These are phyloP conservation scores for Sporothrix curviconia DNA, from an alignment of 2,329 filamentous ascomycete genomes.

Conservation along the genomic window DNA sequence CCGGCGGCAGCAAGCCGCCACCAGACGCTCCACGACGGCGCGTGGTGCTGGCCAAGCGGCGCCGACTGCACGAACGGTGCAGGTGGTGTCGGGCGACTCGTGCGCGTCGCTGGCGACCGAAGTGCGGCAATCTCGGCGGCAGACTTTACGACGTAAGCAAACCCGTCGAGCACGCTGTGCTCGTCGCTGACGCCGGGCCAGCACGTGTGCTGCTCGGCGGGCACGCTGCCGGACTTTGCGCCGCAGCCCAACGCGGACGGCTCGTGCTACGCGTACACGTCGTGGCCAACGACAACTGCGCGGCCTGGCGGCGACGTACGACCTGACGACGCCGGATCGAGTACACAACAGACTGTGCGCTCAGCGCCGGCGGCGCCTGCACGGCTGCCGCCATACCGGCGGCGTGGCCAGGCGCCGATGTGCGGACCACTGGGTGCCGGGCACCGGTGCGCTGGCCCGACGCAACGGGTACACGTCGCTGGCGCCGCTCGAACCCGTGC, in stretches of 20 bases:
- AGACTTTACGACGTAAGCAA: conserved; percentile 24
- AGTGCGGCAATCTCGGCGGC: conserved; percentile 15
- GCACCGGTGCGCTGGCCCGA: conserved; percentile 20
- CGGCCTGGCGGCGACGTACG: conserved; percentile 22
- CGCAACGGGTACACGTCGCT: conserved; percentile 18
- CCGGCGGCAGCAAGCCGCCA: too few species aligned
- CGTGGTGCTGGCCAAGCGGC: too few species aligned
- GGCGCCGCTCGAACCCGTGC: conserved; percentile 28
- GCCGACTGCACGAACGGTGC: too few species aligned
- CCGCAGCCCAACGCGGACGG: conserved; percentile 32
- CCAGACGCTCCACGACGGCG: too few species aligned
- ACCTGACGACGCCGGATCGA: too few species aligned
- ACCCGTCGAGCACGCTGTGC: conserved; percentile 26
- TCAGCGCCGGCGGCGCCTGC: not conserved
- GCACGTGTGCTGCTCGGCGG: conserved; percentile 32
- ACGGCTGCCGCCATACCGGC: conserved; percentile 25
- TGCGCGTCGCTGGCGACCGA: conserved; percentile 7
- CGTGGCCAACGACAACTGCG: conserved; percentile 28
- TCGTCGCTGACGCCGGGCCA: conserved; percentile 27
- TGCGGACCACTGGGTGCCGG: conserved; percentile 32
- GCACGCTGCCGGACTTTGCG: conserved; percentile 28
- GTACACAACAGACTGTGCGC: too few species aligned
- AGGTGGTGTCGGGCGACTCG: conserved; percentile 12
- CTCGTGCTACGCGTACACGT: conserved; percentile 28
- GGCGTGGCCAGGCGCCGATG: conserved; percentile 23